Conservation (phyloP, 2,329 filamentous ascomycete genomes). For the Fusarium keratoplasticum region DNA sequence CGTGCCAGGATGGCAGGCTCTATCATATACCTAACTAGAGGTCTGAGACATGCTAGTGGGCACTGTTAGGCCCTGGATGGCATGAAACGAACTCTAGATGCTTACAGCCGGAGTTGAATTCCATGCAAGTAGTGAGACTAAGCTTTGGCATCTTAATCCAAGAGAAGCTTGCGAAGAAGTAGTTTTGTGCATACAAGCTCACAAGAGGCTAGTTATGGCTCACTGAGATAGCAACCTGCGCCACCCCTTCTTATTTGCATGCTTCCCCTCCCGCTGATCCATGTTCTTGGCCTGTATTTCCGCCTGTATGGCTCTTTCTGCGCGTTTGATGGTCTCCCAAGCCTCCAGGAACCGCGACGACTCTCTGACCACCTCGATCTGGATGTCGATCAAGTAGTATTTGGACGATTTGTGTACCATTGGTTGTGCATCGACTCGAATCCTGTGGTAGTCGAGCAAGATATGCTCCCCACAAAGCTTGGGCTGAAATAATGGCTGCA, state of each 20-base stretch:
- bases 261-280: background rate
- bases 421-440: constrained; percentile 5
- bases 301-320: background rate
- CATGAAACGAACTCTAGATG: too few relatives aligned
- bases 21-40: background rate
- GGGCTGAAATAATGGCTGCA: background rate
- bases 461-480: background rate
- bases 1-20: background rate
- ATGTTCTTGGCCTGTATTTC: background rate
- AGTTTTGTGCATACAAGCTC: background rate
- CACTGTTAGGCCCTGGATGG: too few relatives aligned
- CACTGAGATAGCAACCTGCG: background rate
- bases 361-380: background rate
- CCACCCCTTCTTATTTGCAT: background rate
- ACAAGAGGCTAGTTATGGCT: background rate
- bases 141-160: background rate
- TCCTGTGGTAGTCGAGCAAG: background rate
- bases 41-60: too few relatives aligned
- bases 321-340: background rate
- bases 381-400: constrained; percentile 14
- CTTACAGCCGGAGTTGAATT: too few relatives aligned
- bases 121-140: background rate
- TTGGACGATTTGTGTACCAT: constrained; percentile 1
- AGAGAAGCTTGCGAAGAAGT: background rate
- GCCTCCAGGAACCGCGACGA: background rate